Conservation (phyloP, 352 stramenopile species). For the Phytophthora pseudosyringae region DNA sequence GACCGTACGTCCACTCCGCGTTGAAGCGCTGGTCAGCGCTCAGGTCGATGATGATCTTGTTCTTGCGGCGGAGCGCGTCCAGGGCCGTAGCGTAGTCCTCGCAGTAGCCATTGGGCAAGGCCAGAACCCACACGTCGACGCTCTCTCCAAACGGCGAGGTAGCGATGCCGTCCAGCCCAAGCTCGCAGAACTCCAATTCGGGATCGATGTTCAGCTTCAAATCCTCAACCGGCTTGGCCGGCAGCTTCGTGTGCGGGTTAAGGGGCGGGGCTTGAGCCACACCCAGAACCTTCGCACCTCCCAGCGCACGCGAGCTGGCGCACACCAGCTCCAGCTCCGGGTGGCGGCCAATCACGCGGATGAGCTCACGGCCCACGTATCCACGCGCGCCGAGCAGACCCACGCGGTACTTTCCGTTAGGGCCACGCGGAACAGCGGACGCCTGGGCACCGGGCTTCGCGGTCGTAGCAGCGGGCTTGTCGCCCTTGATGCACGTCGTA, state of each 20-base stretch:
- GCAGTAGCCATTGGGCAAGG: slow-evolving; percentile 88
- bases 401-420: slow-evolving; percentile 72
- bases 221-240: slow-evolving; percentile 54
- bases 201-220: slow-evolving; percentile 65
- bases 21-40: slow-evolving; percentile 92
- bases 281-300: slow-evolving; percentile 80
- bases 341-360: slow-evolving; percentile 82
- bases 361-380: slow-evolving; percentile 88
- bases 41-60: slow-evolving; percentile 89
- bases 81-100: slow-evolving; percentile 80
- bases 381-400: slow-evolving; percentile 85
- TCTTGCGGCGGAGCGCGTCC: slow-evolving; percentile 65
- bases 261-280: slow-evolving; percentile 75
- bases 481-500: slow-evolving; percentile 82
- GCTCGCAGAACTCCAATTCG: slow-evolving; percentile 82
- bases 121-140: slow-evolving; percentile 88
- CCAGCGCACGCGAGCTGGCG: slow-evolving; percentile 82
- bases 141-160: slow-evolving; percentile 74
- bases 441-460: slow-evolving; percentile 21
- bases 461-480: slow-evolving; percentile 28
- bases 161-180: slow-evolving; percentile 80
- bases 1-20: slow-evolving; percentile 82
- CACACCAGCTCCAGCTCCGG: slow-evolving; percentile 84
- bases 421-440: slow-evolving; percentile 27
- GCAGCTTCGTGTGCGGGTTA: slow-evolving; percentile 83